Base-by-base conservation (phyloP, 768 basidiomycete species). In the Macrolepiota dolichaula region DNA sequence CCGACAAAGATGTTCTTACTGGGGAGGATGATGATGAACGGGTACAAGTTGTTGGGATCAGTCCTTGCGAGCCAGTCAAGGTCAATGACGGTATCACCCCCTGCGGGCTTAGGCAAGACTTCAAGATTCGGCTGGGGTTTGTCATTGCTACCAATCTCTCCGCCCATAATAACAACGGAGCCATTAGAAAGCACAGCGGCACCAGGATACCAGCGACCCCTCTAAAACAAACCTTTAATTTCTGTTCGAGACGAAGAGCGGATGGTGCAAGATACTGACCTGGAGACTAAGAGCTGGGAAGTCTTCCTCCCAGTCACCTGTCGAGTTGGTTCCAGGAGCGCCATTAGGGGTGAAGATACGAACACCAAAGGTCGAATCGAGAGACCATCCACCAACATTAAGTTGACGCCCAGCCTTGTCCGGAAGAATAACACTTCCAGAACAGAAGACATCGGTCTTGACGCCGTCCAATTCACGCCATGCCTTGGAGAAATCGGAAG, bases 231-330 rank as follows among this genome's bases (percentile, higher is more conserved):
- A 11, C 54, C 40, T 52, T 55, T 42, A 57, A 54, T 5, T 37
- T 58, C 19, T 40, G 53, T 36, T 19, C 12, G 6, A 44, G 57
- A 19, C 22, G 7, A 22, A 53, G 55, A 50, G 49, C n/a, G n/a
- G 24, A 53, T 4, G 22, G 7, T 2, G 55, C 36, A 22, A 24
- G 35, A 27, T n/a, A 68, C 74, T 32, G 44, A 87, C 87, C 80
- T 91, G 90, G 25, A 92, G 77, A 2, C 72, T 63, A 2, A 92
- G 76, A 40, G 79, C 77, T 0, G 80, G 63, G 40, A 74, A 76
- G 63, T 92, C 83, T 70, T 92, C 91, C 70, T 92, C 81, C 91
- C 91, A 93, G 65, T 92, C 88, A 56, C 85, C 86, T 3, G 88
- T 91, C 5, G 85, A 83, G 63, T 89, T 90, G 29, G 85, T 82